These are phyloP conservation scores for Coemansia sp. DNA, from an alignment of 192 early-diverging fungal species.

Conservation along the genomic window DNA sequence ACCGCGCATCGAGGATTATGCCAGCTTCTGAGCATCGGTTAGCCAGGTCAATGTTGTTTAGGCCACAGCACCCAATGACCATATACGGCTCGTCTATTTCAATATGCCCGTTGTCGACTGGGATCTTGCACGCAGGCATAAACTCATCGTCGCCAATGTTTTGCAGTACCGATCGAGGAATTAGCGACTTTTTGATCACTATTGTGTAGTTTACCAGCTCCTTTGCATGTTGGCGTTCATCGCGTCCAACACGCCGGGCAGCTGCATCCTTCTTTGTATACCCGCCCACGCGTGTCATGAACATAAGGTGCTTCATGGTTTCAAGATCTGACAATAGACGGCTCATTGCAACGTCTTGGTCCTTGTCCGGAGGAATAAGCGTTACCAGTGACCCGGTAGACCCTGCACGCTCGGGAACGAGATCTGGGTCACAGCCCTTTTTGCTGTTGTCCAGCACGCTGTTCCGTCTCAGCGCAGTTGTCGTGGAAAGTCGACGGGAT, in stretches of 20 bases:
- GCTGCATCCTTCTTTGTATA: conserved; percentile 17
- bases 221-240: conserved; percentile 26
- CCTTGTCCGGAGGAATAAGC: conserved; percentile 42
- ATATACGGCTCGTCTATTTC: conserved; percentile 38
- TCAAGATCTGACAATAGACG: conserved; percentile 29
- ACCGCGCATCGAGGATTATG: conserved; percentile 41
- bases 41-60: conserved; percentile 24
- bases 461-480: background rate
- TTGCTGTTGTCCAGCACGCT: background rate
- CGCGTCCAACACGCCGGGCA: conserved; percentile 15
- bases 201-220: conserved; percentile 34
- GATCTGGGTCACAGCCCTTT: conserved; percentile 16
- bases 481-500: background rate
- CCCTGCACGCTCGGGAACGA: conserved; percentile 28
- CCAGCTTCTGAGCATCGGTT: conserved; percentile 32
- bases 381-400: conserved; percentile 8
- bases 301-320: conserved; percentile 34
- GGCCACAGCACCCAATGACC: conserved; percentile 41
- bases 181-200: conserved; percentile 25
- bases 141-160: conserved; percentile 24
- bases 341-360: conserved; percentile 28
- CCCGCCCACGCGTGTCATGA: conserved; percentile 32
- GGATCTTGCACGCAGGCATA: conserved; percentile 21
- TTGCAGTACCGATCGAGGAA: conserved; percentile 17
- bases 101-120: conserved; percentile 23